Percentiles rank a stretch among this genome's conserved stretches.
Conservation (phyloP, 2,329 filamentous ascomycete species). For the Aspergillus pseudoviridinutans region DNA sequence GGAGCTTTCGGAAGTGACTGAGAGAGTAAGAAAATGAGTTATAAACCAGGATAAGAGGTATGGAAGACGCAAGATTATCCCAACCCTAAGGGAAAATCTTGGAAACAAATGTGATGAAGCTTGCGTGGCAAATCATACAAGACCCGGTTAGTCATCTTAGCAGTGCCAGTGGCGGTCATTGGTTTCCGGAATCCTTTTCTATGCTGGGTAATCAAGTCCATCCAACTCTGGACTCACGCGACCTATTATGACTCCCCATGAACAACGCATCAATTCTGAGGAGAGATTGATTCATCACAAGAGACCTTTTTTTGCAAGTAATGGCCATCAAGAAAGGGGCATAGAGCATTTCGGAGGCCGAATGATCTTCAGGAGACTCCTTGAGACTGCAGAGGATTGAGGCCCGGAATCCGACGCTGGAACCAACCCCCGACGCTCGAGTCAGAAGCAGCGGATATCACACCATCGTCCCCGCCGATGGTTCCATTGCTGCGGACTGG, state of each 20-base stretch:
- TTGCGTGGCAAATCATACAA: neutral
- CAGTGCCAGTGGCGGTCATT: neutral
- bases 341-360: neutral
- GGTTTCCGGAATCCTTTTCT: neutral
- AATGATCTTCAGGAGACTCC: neutral
- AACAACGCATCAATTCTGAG: neutral
- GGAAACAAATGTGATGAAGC: neutral
- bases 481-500: slow-evolving; percentile 16
- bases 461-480: slow-evolving; percentile 21
- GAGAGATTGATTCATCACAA: neutral
- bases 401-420: neutral
- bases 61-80: neutral
- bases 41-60: neutral
- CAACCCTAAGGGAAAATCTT: neutral
- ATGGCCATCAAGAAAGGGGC: too few species aligned
- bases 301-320: neutral
- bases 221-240: neutral
- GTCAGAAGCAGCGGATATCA: slow-evolving; percentile 11
- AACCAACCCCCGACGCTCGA: neutral
- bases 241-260: neutral
- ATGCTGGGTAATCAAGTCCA: neutral
- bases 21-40: neutral
- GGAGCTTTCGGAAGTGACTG: neutral
- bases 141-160: neutral
- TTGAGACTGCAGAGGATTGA: neutral